A percentile compares a stretch with the other conserved stretches of the same genome.
phyloP scores from a whole-genome alignment of 129 eudicot species.

The Scalesia atractyloides region DNA sequence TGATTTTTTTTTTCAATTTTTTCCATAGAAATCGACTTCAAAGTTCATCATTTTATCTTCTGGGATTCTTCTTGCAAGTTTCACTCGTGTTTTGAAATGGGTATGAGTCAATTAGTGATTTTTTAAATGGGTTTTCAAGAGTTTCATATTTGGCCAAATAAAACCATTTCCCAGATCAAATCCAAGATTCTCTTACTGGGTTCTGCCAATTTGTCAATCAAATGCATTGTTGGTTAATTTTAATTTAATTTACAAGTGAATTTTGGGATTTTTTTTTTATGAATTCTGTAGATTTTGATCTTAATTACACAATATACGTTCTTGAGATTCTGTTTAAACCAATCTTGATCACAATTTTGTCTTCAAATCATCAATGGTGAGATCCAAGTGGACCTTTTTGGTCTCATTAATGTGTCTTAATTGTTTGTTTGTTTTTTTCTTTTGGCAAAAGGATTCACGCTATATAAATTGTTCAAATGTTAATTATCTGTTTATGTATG shows the following conservation, averaged over 20 bases:
- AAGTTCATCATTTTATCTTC: too few relatives aligned
- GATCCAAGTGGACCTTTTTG: background rate
- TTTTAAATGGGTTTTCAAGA: slow-evolving; percentile 6
- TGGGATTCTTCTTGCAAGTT: too few relatives aligned
- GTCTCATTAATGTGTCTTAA: background rate
- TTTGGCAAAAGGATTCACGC: slow-evolving; percentile 14
- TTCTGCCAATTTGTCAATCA: background rate
- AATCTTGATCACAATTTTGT: background rate
- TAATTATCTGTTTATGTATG: background rate
- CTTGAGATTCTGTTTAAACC: background rate
- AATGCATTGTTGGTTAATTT: background rate
- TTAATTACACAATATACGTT: background rate
- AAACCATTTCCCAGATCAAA: too few relatives aligned
- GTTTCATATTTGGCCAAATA: background rate
- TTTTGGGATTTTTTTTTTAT: background rate
- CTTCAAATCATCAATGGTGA: background rate
- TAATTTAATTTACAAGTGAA: background rate
- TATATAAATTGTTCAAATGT: background rate
- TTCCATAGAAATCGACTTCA: too few relatives aligned
- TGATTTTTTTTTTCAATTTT: too few relatives aligned
- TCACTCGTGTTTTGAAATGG: too few relatives aligned
- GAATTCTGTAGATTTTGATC: background rate
- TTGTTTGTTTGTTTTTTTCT: background rate
- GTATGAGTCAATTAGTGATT: background rate
- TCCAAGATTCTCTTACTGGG: background rate